phyloP scores from a whole-genome alignment of 192 early-diverging fungal species.

The Entomortierella lignicola region DNA sequence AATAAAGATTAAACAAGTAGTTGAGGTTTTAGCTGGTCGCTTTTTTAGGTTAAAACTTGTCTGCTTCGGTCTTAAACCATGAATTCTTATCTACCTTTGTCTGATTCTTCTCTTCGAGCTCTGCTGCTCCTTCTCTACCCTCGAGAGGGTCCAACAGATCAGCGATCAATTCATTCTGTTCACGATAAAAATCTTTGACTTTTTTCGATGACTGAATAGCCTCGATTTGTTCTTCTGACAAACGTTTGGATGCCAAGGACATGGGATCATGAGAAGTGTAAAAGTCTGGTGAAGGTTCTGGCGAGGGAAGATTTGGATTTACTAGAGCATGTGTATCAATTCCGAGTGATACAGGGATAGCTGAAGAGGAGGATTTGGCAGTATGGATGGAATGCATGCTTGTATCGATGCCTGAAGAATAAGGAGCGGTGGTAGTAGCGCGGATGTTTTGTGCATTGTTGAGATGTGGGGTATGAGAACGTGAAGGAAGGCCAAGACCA shows the following conservation, averaged over 20 bases:
- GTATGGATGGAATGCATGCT: background rate
- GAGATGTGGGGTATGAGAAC: background rate
- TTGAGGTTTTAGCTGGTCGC: too few species aligned
- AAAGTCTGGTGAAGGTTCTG: conserved; percentile 34
- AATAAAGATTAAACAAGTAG: too few species aligned
- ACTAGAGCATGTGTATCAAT: conserved; percentile 6
- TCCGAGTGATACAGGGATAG: too few species aligned
- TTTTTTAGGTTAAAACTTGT: too few species aligned
- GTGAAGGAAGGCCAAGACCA: background rate
- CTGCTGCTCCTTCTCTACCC: conserved; percentile 49
- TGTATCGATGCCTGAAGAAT: background rate
- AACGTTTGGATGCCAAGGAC: conserved; percentile 50
- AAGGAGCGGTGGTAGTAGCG: background rate
- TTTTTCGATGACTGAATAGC: conserved; percentile 57
- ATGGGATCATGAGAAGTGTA: conserved; percentile 55
- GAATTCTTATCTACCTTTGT: conserved; percentile 40
- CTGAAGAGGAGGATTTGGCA: background rate
- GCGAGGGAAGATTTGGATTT: conserved; percentile 10
- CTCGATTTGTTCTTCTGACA: conserved; percentile 63
- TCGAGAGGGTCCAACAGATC: conserved; percentile 70
- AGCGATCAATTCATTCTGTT: conserved; percentile 87
- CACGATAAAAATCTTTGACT: conserved; percentile 78
- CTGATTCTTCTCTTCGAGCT: conserved; percentile 46
- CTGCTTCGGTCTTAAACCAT: too few species aligned
- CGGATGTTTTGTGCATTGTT: background rate